Evolutionary conservation across 768 basidiomycete species (phyloP), one percentile per base, ranked within the genome.

Genomic region (Pleurotus salmoneostramineus): DNA sequence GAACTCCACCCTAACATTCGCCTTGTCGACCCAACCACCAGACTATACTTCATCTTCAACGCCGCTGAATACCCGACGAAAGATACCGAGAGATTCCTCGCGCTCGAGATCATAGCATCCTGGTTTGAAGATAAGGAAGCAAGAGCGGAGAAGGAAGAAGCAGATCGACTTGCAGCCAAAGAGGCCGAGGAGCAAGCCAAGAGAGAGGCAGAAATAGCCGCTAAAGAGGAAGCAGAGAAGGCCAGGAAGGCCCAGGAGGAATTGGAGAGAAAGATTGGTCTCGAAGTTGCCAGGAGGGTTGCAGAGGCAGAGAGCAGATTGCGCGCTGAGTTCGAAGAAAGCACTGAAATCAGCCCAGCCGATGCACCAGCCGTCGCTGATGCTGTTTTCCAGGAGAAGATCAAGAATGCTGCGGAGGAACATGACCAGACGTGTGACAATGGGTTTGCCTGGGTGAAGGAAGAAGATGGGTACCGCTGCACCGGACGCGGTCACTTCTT

Each of bases 11-110:
- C 65, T 11, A 51, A 62, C 57, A 59, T 65, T 27, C 64, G 64
- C 32, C 27, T 65, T n/a, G 57, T 55, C 48, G 33, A 62, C 2
- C 52, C 57, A 12, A 48, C 21, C 40, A 32, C 60, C 46, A 12
- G 47, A 27, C 56, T 66, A 3, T 66, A 66, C 51, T 35, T 66
- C 44, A 44, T 63, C 56, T 62, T 66, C 50, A 63, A 63, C 40
- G 59, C 63, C 32, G 49, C 46, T 36, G 65, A 66, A 55, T 63
- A 62, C 56, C 57, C 65, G 7, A 61, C 64, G 1, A 36, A 51
- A 34, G 37, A 58, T 31, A 66, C 62, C 5, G 32, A 36, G 12
- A 62, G 65, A n/a, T 59, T 52, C 37, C 57, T 66, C 10, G 50
- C 59, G 15, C 45, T 66, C 17, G 58, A 63, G 21, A 61, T 65